These are phyloP conservation scores for Durotheca rogersii DNA, from an alignment of 495 filamentous ascomycete genomes.

Conservation along the genomic window DNA sequence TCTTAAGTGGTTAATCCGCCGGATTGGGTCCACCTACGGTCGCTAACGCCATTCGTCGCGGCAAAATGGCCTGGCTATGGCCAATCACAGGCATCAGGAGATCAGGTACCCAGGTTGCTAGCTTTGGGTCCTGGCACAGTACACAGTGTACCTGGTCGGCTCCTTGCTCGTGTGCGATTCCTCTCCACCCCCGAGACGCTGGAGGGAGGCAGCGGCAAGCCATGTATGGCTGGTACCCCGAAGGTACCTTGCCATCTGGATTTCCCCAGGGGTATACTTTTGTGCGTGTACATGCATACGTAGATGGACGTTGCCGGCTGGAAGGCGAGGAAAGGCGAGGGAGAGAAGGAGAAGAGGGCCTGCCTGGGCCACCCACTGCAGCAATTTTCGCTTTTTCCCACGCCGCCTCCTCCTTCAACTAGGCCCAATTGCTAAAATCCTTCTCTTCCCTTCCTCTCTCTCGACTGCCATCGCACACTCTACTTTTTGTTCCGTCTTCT, in stretches of 20 bases:
- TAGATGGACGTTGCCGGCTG: too few species aligned
- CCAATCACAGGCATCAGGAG: slow-evolving; percentile 10
- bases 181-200: too few species aligned
- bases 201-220: too few species aligned
- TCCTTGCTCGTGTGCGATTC: too few species aligned
- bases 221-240: neutral
- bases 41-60: slow-evolving; percentile 19
- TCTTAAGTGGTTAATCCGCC: slow-evolving; percentile 29
- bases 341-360: neutral
- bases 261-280: too few species aligned
- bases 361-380: slow-evolving; percentile 18
- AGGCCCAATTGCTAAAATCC: too few species aligned
- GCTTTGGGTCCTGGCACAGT: neutral
- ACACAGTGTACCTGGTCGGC: too few species aligned
- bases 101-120: slow-evolving; percentile 8
- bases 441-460: slow-evolving; percentile 37
- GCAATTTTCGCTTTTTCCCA: slow-evolving; percentile 36
- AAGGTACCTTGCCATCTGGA: too few species aligned
- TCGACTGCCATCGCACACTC: slow-evolving; percentile 16
- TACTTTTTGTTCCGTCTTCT: slow-evolving; percentile 39
- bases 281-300: too few species aligned
- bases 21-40: slow-evolving; percentile 14
- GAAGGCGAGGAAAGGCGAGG: too few species aligned
- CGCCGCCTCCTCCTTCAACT: slow-evolving; percentile 40
- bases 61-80: slow-evolving; percentile 19